These are phyloP conservation scores for Flaveria linearis DNA, from an alignment of 129 eudicot species.

Conservation along the genomic window DNA sequence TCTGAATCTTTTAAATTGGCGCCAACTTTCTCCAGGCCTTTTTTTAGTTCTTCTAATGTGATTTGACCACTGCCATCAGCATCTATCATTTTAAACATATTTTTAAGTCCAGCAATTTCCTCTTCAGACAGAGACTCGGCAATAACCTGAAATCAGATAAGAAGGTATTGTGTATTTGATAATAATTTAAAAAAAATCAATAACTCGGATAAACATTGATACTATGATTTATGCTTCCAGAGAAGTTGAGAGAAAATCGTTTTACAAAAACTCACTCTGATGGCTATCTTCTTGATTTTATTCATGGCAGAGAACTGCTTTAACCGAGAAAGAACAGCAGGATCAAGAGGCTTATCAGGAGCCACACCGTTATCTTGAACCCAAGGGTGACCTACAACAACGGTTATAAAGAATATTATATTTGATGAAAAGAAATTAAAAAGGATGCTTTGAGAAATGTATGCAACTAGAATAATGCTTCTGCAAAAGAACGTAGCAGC, in stretches of 20 bases:
- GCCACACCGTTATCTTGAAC: slow-evolving; percentile 78
- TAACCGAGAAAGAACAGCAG: slow-evolving; percentile 84
- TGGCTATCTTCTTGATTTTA: slow-evolving; percentile 91
- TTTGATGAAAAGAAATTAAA: not conserved
- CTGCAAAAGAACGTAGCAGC: too few relatives aligned
- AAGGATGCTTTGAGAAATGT: not conserved
- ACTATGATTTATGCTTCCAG: not conserved
- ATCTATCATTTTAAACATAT: slow-evolving; percentile 93
- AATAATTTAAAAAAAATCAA: slow-evolving; percentile 7
- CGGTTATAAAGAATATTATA: slow-evolving; percentile 17
- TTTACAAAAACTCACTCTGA: slow-evolving; percentile 53
- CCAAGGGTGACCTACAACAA: slow-evolving; percentile 84
- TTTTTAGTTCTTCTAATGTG: slow-evolving; percentile 82
- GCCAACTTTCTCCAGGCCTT: slow-evolving; percentile 79
- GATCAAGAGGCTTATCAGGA: slow-evolving; percentile 96
- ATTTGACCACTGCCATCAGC: slow-evolving; percentile 80
- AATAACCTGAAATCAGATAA: slow-evolving; percentile 56
- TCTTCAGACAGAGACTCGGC: slow-evolving; percentile 93
- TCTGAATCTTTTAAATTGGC: slow-evolving; percentile 79
- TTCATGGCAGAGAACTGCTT: slow-evolving; percentile 96
- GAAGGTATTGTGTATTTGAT: slow-evolving; percentile 13
- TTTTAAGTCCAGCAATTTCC: slow-evolving; percentile 92
- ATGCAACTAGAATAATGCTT: slow-evolving; percentile 11
- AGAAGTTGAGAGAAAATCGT: slow-evolving; percentile 1
- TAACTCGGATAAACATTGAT: not conserved